Base-by-base conservation (phyloP, 2,329 filamentous ascomycete species). In the Cyclaneusma minus region DNA sequence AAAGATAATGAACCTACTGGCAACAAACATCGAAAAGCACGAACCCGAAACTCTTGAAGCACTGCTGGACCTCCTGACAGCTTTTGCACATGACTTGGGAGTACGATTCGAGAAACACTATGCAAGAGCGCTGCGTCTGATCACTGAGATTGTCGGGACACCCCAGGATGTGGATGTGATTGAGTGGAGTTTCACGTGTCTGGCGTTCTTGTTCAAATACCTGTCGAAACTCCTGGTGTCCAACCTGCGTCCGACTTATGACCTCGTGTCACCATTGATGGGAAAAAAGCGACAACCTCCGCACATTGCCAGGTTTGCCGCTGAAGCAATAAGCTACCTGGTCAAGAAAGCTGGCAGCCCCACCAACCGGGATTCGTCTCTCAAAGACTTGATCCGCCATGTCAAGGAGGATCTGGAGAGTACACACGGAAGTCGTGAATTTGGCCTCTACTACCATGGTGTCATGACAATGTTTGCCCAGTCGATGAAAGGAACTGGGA, bases 201-300 rank as follows among this genome's bases (percentile, higher is more conserved):
- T 98, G 29, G 84, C 89, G 23, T 98, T 91, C 62, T 62, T 95
- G 21, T 94, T 98, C 67, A 98, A 98, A 48, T 95, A 95, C 45
- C 67, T 98, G 4, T 91, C 84, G 3, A 74, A 82, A 36, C 64
- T 95, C 1, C 55, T 98, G 13, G 79, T 89, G 0, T 77, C 83
- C 4, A 81, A 98, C 45, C 55, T 98, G 35, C 64, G 80, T 34
- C 83, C 87, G 24, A 75, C 91, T 2, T 85, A 83, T 46, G 68
- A 82, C 43, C 69, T 89, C 27, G 71, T 98, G 58, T 68, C 79
- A 1, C 77, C 84, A 3, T 64, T 95, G 27, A 66, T 98, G 16
- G 89, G 87, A 35, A 85, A 79, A 49, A 63, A 74, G 30, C 70
- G 70, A 30, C 82, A 87, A 37, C 89, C 87, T 37, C 68, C 74